Percentiles rank a stretch among this genome's conserved stretches.
Evolutionary conservation across 176 grass and related monocot species (phyloP).

Genomic region (Bonia amplexicaulis): DNA sequence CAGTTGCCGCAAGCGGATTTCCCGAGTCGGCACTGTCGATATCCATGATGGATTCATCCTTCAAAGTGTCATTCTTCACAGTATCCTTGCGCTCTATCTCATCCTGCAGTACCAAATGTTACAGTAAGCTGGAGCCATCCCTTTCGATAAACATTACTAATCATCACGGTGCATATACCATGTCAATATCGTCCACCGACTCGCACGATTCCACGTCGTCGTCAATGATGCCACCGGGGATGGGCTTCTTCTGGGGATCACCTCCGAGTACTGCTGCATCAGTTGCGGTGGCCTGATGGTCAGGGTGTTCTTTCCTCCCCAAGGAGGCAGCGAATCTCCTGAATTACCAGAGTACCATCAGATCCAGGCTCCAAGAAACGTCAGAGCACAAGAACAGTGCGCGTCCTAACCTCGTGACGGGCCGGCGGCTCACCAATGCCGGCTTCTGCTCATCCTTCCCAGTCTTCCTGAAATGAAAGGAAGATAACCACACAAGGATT

Average conservation of each 20-base stretch:
- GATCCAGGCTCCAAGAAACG: conserved; percentile 2
- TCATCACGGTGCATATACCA: conserved; percentile 41
- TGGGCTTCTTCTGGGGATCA: conserved; percentile 15
- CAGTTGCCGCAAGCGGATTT: conserved; percentile 58
- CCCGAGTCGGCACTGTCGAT: conserved; percentile 56
- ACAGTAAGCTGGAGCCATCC: background rate
- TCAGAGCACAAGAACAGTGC: background rate
- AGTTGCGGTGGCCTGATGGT: conserved; percentile 16
- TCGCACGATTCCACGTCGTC: conserved; percentile 21
- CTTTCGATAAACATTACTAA: background rate
- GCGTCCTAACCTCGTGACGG: conserved; percentile 59
- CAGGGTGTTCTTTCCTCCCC: conserved; percentile 27
- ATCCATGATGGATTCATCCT: conserved; percentile 42
- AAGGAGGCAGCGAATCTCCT: conserved; percentile 58
- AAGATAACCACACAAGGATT: background rate
- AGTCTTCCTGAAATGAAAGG: conserved; percentile 36
- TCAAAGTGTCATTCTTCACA: conserved; percentile 35
- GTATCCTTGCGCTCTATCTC: conserved; percentile 36
- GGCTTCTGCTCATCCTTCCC: conserved; percentile 22
- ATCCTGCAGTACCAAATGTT: conserved; percentile 29
- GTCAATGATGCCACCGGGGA: background rate
- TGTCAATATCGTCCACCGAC: conserved; percentile 10
- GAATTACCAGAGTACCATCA: conserved; percentile 12
- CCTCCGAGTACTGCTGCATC: background rate
- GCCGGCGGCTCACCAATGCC: conserved; percentile 21